These are phyloP conservation scores for Trypanosomatidae sp. DNA, from an alignment of 208 protist genomes.

Conservation along the genomic window DNA sequence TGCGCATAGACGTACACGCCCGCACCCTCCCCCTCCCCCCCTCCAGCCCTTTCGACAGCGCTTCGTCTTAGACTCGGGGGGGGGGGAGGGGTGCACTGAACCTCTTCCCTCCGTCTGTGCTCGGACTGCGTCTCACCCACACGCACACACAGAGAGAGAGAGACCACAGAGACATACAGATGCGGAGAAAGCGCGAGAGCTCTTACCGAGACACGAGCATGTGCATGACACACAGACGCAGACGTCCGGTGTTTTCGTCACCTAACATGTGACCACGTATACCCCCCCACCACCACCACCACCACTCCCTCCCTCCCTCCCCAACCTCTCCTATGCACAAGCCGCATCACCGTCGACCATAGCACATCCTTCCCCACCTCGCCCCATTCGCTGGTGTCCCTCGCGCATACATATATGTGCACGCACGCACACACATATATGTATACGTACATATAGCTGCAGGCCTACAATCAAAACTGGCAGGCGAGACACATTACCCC, in stretches of 20 bases:
- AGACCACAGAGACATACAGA: background rate
- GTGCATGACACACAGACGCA: background rate
- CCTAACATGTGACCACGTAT: too few relatives aligned
- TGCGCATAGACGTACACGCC: background rate
- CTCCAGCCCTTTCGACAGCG: background rate
- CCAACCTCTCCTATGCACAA: background rate
- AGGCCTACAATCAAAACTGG: background rate
- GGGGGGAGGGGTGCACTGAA: too few relatives aligned
- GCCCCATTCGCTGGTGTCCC: background rate
- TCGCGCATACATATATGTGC: background rate
- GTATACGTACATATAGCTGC: conserved; percentile 11
- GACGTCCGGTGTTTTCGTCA: background rate
- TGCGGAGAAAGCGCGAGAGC: background rate
- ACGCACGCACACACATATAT: background rate
- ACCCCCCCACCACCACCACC: background rate
- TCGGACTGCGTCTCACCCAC: background rate
- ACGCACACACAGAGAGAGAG: too few relatives aligned
- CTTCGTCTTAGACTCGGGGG: background rate
- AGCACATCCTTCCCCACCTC: background rate
- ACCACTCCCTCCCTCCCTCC: background rate
- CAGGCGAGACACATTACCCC: background rate
- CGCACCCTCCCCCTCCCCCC: background rate
- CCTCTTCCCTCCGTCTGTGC: background rate
- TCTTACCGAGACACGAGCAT: background rate
- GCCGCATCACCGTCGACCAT: background rate